Base-by-base conservation (phyloP, 2,329 filamentous ascomycete genomes). In the Sarocladium strictum region DNA sequence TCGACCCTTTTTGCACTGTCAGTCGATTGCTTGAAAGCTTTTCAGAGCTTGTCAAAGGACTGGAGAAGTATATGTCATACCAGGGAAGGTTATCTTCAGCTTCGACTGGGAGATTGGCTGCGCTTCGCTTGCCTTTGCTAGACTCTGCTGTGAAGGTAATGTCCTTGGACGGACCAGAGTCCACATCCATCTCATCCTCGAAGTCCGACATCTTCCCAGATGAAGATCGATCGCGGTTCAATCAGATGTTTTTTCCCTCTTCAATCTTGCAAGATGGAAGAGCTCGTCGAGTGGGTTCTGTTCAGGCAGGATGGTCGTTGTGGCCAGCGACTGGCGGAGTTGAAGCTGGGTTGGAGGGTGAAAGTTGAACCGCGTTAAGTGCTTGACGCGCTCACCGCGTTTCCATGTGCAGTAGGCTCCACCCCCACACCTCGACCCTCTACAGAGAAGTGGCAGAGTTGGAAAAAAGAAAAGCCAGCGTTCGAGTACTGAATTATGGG, bases 61-160 rank as follows among this genome's bases (percentile, higher is more conserved):
- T 14, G 9, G 19, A 14, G 37, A 12, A 32, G 24, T 4, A 38
- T 9, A 21, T 2, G 23, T 2, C 74, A 58, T 67, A 95, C 93
- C 94, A 99, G 73, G 94, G 94, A 17, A 99, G 72, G 60, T 87
- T 92, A 69, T 99, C 94, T 70, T 96, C 90, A 51, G 92, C 91
- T 71, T 96, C 91, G 5, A 99, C 85, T 0, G 94, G 94, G 51
- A 99, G 76, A 67, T 99, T 96, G 37, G 93, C 93, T 49, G 90
- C 90, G 63, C 87, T 93, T 64, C 91, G 83, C 73, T 97, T 97
- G 68, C 93, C 92, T 71, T 97, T 96, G 59, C 79, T 83, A 61
- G 84, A 83, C 58, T 89, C 85, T 24, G 89, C 87, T 55, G 85
- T 88, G 72, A 97, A 97, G 55, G 69, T 71, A 56, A 83, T 69